Evolutionary conservation across 2,329 filamentous ascomycete species (phyloP).

Genomic region (Coniella lustricola): DNA sequence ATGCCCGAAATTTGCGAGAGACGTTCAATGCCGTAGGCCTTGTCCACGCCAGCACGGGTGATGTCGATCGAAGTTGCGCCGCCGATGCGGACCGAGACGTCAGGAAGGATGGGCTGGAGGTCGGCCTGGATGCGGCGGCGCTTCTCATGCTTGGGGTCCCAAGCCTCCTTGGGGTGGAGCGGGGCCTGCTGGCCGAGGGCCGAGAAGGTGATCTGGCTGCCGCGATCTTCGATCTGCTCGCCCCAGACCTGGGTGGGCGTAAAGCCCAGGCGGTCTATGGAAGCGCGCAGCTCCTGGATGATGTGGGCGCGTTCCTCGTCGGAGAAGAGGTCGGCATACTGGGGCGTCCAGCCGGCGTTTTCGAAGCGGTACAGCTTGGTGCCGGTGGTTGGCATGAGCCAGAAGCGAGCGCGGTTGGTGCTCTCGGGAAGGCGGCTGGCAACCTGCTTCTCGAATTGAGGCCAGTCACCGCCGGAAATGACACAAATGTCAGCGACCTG

Average conservation of each 20-base stretch:
- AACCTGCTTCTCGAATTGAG: conserved; percentile 34
- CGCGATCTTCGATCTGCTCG: conserved; percentile 32
- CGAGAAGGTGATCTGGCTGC: conserved; percentile 35
- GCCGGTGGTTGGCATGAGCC: conserved; percentile 36
- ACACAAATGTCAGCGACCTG: conserved; percentile 31
- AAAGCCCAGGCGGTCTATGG: conserved; percentile 31
- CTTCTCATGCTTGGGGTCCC: conserved; percentile 34
- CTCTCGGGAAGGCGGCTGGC: conserved; percentile 28
- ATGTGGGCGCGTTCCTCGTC: conserved; percentile 24
- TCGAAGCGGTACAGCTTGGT: conserved; percentile 32
- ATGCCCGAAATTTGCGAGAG: conserved; percentile 25
- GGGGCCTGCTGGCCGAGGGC: conserved; percentile 34
- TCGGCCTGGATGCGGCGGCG: conserved; percentile 32
- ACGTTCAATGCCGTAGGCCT: conserved; percentile 26
- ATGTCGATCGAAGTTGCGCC: conserved; percentile 34
- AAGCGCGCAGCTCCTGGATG: conserved; percentile 27
- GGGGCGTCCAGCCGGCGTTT: conserved; percentile 23
- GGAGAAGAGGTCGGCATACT: conserved; percentile 33
- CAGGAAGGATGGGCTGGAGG: conserved; percentile 27
- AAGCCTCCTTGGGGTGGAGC: conserved; percentile 27
- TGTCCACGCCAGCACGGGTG: conserved; percentile 32
- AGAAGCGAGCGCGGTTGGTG: conserved; percentile 30
- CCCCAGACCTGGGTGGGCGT: conserved; percentile 32
- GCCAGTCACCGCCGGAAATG: conserved; percentile 35
- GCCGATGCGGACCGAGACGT: conserved; percentile 33